phyloP scores from a whole-genome alignment of 768 basidiomycete species.

The Rhizopogon vesiculosus region DNA sequence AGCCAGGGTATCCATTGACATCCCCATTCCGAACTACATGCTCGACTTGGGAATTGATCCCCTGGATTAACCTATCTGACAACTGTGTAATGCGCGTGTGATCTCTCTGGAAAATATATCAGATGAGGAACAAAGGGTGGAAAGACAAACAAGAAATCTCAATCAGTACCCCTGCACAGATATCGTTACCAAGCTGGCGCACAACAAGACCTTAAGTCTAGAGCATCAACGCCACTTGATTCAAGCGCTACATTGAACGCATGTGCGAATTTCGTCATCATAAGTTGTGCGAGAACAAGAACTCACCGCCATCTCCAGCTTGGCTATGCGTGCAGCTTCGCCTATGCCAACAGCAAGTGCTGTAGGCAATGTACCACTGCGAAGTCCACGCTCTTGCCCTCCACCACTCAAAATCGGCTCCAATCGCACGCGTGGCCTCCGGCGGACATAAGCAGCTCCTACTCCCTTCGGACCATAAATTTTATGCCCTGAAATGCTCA shows the following conservation, averaged over 20 bases:
- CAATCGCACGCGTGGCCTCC: slow-evolving; percentile 87
- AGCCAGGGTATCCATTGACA: slow-evolving; percentile 87
- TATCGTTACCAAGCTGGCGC: slow-evolving; percentile 58
- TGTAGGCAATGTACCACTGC: slow-evolving; percentile 92
- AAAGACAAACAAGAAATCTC: neutral
- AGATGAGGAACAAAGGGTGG: slow-evolving; percentile 2
- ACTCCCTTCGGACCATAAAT: slow-evolving; percentile 97
- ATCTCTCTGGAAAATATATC: slow-evolving; percentile 54
- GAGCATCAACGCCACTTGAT: slow-evolving; percentile 36
- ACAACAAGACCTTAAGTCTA: slow-evolving; percentile 8
- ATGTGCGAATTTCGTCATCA: slow-evolving; percentile 55
- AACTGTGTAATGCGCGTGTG: slow-evolving; percentile 68
- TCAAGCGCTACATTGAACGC: slow-evolving; percentile 28
- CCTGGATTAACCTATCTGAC: slow-evolving; percentile 74
- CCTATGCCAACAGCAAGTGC: slow-evolving; percentile 89
- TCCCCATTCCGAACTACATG: slow-evolving; percentile 96
- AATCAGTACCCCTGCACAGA: slow-evolving; percentile 94
- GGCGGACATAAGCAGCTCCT: slow-evolving; percentile 90
- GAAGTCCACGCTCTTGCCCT: slow-evolving; percentile 92
- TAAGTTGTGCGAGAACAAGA: slow-evolving; percentile 10
- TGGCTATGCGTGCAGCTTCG: slow-evolving; percentile 90
- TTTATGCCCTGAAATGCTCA: slow-evolving; percentile 98
- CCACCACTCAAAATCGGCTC: slow-evolving; percentile 96
- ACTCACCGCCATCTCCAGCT: slow-evolving; percentile 90
- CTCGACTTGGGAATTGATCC: slow-evolving; percentile 80